Evolutionary conservation across 148 eudicot genomes (phyloP).

Genomic region (Simmondsia chinensis): DNA sequence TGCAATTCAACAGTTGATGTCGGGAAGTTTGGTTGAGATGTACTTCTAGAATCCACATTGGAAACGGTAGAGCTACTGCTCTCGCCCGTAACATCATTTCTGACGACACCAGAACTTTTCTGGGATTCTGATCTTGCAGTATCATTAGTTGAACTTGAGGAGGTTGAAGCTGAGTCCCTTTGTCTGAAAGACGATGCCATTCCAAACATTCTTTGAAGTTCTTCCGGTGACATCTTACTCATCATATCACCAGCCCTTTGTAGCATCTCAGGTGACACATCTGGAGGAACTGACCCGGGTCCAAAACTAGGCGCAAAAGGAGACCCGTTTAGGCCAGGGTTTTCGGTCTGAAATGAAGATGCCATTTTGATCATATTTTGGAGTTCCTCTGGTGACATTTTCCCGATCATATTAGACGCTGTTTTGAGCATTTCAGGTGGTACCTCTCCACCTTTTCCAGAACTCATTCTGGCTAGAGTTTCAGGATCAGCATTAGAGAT

Average conservation of each 20-base stretch:
- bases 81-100: conserved; percentile 27
- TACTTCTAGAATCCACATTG: conserved; percentile 32
- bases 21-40: conserved; percentile 41
- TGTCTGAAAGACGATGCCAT: conserved; percentile 70
- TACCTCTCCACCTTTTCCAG: conserved; percentile 48
- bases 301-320: conserved; percentile 30
- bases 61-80: conserved; percentile 31
- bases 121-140: conserved; percentile 26
- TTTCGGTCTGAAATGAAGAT: conserved; percentile 71
- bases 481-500: conserved; percentile 73
- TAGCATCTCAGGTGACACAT: conserved; percentile 79
- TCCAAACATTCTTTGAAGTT: conserved; percentile 73
- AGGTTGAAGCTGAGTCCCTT: conserved; percentile 29
- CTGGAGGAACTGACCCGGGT: conserved; percentile 50
- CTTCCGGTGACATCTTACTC: conserved; percentile 87
- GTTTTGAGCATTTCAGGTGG: conserved; percentile 83
- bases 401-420: conserved; percentile 71
- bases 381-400: conserved; percentile 93
- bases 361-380: conserved; percentile 87
- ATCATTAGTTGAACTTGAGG: conserved; percentile 30
- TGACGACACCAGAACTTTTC: conserved; percentile 21
- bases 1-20: conserved; percentile 64
- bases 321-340: conserved; percentile 24
- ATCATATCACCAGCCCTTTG: conserved; percentile 90
- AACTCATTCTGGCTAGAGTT: conserved; percentile 52